Evolutionary conservation across 1,284 basidiomycete species (phyloP), one percentile per base, ranked within the genome.

Genomic region (Mycosarcoma maydis): DNA sequence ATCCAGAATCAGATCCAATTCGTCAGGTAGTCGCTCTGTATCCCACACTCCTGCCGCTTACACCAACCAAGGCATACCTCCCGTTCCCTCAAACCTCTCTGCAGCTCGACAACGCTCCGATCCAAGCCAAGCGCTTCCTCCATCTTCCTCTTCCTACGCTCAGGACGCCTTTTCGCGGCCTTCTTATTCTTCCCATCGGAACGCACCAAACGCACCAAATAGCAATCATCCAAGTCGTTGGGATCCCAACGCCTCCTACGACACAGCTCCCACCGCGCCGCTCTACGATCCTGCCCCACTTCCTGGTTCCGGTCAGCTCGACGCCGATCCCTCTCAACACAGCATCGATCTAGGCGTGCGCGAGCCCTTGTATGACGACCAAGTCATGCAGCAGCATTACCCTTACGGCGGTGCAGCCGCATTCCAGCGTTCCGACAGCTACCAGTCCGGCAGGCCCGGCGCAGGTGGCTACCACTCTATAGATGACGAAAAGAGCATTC

Each of bases 401-500:
- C 55, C 59, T 13, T 69, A 69, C 52, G 52, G 43, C 33, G 51
- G 44, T 24, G 30, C 59, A n/a, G 43, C 55, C 14, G 36, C 55
- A 29, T 69, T 64, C 26, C 47, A 58, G 22, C 66, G 59, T 29
- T 64, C 59, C 29, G 43, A 58, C 13, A 62, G 55, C 55, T 64
- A 56, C 26, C 49, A 53, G 17, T 43, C 39, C 10, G 46, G 46
- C 16, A 48, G 44, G 16, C 41, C 52, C 13, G 50, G 32, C 16
- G 50, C 34, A 10, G 42, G 29, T 20, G 52, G 58, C 43, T 57
- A 55, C 38, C 39, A 56, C 19, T 37, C 42, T 3, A 37, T 54
- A 20, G 66, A 69, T 23, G 66, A 69, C 26, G 66, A 69, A 17
- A 69, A 69, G 56, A 69, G 66, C 46, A 23, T 64, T 40, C 64